phyloP scores from a whole-genome alignment of 768 basidiomycete genomes.

The Mycena kentingensis region DNA sequence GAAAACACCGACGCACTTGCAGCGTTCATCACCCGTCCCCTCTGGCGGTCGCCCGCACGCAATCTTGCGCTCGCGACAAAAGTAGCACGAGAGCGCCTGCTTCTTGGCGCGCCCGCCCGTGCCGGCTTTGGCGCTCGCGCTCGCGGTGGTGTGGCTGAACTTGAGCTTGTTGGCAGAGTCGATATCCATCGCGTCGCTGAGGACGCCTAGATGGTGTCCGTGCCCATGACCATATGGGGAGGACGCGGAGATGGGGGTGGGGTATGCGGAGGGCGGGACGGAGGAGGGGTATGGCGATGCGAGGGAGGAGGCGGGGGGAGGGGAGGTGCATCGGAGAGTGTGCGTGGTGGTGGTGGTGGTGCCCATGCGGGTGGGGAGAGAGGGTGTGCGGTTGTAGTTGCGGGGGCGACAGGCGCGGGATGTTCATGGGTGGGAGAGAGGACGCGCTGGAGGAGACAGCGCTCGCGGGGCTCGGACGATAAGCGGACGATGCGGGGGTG shows the following conservation, averaged over 20 bases:
- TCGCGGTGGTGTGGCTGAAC: conserved; percentile 18
- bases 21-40: conserved; percentile 31
- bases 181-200: neutral
- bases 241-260: neutral
- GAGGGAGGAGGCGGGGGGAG: neutral
- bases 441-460: no score
- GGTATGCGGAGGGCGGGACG: neutral
- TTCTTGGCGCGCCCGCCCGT: conserved; percentile 22
- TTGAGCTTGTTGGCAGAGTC: conserved; percentile 5
- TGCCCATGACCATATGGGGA: neutral
- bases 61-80: conserved; percentile 54
- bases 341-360: neutral
- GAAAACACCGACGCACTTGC: conserved; percentile 51
- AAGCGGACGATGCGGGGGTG: neutral
- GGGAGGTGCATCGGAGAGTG: neutral
- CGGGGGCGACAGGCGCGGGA: neutral
- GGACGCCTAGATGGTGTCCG: neutral
- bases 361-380: neutral
- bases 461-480: no score
- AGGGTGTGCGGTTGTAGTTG: neutral
- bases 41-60: conserved; percentile 47
- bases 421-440: neutral
- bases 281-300: neutral
- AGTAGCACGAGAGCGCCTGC: conserved; percentile 24
- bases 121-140: conserved; percentile 29